Evolutionary conservation across 768 basidiomycete species (phyloP), one percentile per base, ranked within the genome.

Genomic region (Termitomyces bulborhizus): DNA sequence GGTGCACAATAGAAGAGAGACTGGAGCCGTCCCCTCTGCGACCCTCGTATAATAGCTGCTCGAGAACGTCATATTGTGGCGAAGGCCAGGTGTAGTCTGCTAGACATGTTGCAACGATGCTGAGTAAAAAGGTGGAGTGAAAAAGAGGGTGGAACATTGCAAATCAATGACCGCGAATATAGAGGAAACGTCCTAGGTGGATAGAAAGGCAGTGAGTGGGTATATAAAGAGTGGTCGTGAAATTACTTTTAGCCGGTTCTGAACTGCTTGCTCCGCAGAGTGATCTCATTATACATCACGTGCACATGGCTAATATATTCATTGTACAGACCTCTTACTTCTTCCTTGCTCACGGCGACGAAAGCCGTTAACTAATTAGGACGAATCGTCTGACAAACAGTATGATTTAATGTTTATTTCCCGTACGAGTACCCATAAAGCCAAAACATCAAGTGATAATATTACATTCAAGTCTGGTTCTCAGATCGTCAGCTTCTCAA

Each of bases 401-500:
- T 1, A 21, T 34, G 9, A 34, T 5, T 48, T 5, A 6, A 18
- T 29, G 15, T 52, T 9, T 34, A 52, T 48, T 48, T 21, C 44
- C 27, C 44, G 16, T 12, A 8, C 21, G 15, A 16, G 13, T 13
- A 48, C 24, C 15, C 15, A 26, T 27, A 16, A 18, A 40, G 37
- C 26, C 3, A 21, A 21, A 21, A 21, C 21, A 21, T 21, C 21
- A 21, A 21, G 21, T 1, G 21, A 39, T 3, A n/a, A 39, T 6
- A 27, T 27, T 12, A 39, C 9, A 50, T 12, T 21, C 21, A 26
- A 50, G 29, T 48, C 41, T 16, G 44, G 39, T 37, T 16, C 12
- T 63, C 73, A 81, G 54, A 71, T 70, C 68, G 78, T 70, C 55
- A 85, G 69, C 70, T 83, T 90, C 69, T 93, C 90, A 58, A 92